Base-by-base conservation (phyloP, 2,329 filamentous ascomycete genomes). In the Aspergillus sp. region DNA sequence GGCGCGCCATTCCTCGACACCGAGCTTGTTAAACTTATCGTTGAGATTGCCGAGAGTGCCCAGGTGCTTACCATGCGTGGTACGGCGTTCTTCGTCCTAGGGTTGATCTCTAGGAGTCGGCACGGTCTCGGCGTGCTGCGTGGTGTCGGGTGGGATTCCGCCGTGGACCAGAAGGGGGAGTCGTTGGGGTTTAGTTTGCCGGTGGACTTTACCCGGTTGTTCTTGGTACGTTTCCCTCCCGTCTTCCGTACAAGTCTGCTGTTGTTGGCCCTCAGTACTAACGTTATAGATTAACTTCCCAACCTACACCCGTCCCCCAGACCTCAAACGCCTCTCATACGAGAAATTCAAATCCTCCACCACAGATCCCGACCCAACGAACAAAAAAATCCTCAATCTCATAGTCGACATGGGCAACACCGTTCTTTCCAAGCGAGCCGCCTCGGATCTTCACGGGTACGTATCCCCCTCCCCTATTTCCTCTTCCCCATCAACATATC, bases 71-170 rank as follows among this genome's bases (percentile, higher is more conserved):
- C 88, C 48, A 76, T 98, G 58, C 80, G 94, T 40, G 93, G 94
- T 34, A 98, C 94, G 0, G 93, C 93, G 1, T 97, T 97, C 67
- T 98, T 96, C 59, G 93, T 96, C 0, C 72, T 98, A 0, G 93
- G 93, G 0, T 73, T 98, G 48, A 91, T 98, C 46, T 96, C 90
- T 1, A 79, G 93, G 45, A 97, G 91, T 44, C 77, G 89, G 6
- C 91, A 96, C 60, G 93, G 93, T 0, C 79, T 97, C 28, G 88
- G 95, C 65, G 95, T 97, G 48, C 71, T 98, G 9, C 83, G 85
- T 1, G 88, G 94, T 60, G 77, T 86, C 60, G 90, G 90, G 7
- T 98, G 94, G 94, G 90, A 95, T 59, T 87, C 89, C 7, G 91
- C 89, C 49, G 85, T 88, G 12, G 91, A 89, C 49, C 79, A 83